phyloP scores from a whole-genome alignment of 208 protist genomes.

The Eutreptiella sp. region DNA sequence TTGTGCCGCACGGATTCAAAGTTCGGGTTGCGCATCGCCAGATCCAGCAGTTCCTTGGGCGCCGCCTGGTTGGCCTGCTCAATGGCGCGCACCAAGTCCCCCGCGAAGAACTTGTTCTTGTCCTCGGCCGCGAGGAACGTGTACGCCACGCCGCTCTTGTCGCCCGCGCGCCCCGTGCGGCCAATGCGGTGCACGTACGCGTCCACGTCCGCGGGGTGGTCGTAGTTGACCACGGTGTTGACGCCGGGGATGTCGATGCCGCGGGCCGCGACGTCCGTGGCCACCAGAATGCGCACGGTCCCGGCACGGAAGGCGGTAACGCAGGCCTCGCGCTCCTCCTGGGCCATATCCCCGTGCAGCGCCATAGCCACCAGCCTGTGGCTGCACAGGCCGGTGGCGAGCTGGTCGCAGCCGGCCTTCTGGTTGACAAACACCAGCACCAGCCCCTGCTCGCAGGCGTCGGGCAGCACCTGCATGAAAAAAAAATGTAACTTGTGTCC shows the following conservation, averaged over 20 bases:
- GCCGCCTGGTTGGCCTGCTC: too few relatives aligned
- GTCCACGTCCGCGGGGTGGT: slow-evolving; percentile 67
- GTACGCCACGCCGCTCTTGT: not conserved
- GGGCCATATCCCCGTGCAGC: slow-evolving; percentile 73
- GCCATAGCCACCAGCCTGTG: slow-evolving; percentile 40
- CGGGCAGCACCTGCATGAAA: too few relatives aligned
- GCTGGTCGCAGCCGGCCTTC: slow-evolving; percentile 57
- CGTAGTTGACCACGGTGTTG: slow-evolving; percentile 66
- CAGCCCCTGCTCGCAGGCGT: slow-evolving; percentile 4
- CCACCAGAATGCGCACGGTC: slow-evolving; percentile 65
- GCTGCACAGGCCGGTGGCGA: slow-evolving; percentile 51
- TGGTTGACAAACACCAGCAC: slow-evolving; percentile 77
- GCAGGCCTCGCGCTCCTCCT: slow-evolving; percentile 59
- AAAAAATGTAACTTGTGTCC: too few relatives aligned
- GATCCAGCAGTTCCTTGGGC: too few relatives aligned
- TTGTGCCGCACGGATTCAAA: too few relatives aligned
- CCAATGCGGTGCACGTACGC: slow-evolving; percentile 89
- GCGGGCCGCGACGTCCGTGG: slow-evolving; percentile 69
- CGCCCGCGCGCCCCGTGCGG: slow-evolving; percentile 76
- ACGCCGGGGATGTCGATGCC: slow-evolving; percentile 77
- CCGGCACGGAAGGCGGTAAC: slow-evolving; percentile 65
- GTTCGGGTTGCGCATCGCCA: too few relatives aligned
- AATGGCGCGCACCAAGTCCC: too few relatives aligned
- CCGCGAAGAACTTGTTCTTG: too few relatives aligned
- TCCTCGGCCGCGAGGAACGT: slow-evolving; percentile 20